Evolutionary conservation across 371 early-diverging fungal genomes (phyloP).

Genomic region (Mucor piriformis): DNA sequence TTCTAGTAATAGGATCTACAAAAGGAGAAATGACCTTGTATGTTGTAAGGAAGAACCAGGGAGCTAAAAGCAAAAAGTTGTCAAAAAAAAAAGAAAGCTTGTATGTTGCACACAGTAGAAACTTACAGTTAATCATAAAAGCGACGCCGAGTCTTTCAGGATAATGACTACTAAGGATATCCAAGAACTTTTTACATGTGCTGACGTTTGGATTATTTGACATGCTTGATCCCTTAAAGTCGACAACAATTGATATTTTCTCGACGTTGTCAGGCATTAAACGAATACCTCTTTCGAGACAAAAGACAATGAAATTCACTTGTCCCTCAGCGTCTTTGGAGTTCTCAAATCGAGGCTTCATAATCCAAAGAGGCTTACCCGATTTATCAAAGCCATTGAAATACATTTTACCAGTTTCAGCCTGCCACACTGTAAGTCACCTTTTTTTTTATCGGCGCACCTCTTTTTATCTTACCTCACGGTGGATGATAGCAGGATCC

Average conservation of each 20-base stretch:
- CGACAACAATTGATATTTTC: slow-evolving; percentile 70
- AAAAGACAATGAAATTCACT: slow-evolving; percentile 73
- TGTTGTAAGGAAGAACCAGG: slow-evolving; percentile 79
- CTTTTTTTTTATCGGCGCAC: slow-evolving; percentile 3
- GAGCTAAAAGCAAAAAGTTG: slow-evolving; percentile 47
- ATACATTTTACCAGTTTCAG: slow-evolving; percentile 75
- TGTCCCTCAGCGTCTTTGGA: slow-evolving; percentile 73
- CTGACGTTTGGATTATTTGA: slow-evolving; percentile 64
- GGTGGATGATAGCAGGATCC: slow-evolving; percentile 61
- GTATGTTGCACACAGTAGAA: background rate
- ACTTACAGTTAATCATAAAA: slow-evolving; percentile 58
- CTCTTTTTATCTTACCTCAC: slow-evolving; percentile 29
- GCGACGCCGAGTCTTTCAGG: slow-evolving; percentile 74
- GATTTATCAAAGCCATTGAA: slow-evolving; percentile 67
- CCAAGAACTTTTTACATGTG: slow-evolving; percentile 69
- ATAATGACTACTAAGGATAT: slow-evolving; percentile 76
- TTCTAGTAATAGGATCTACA: slow-evolving; percentile 83
- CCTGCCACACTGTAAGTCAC: slow-evolving; percentile 25
- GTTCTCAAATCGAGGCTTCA: slow-evolving; percentile 72
- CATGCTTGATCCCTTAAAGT: slow-evolving; percentile 67
- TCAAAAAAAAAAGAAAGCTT: background rate
- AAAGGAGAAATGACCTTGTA: slow-evolving; percentile 80
- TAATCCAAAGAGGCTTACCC: slow-evolving; percentile 64
- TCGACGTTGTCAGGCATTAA: slow-evolving; percentile 72
- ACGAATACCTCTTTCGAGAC: slow-evolving; percentile 69